Evolutionary conservation across 202 grass and related monocot species (phyloP).

Genomic region (Hordeum pubiflorum): DNA sequence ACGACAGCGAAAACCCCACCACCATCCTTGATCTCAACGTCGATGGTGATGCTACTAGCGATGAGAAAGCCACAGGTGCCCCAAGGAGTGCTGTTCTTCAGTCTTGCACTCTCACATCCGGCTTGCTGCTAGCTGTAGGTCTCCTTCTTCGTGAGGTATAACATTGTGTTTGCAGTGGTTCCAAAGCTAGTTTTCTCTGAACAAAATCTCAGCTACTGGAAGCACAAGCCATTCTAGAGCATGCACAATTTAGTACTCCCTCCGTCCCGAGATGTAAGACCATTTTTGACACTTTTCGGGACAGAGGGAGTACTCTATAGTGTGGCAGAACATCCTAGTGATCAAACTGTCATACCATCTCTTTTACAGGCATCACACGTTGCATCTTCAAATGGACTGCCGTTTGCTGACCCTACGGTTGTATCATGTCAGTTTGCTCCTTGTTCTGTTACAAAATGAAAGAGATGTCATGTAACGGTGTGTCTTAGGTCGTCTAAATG

Average conservation of each 20-base stretch:
- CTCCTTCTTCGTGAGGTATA: slow-evolving; percentile 64
- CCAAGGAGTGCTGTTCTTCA: slow-evolving; percentile 64
- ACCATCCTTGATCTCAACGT: neutral
- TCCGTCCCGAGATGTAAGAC: too few species aligned
- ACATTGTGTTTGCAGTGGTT: neutral
- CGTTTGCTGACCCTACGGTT: slow-evolving; percentile 41
- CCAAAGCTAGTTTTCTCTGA: neutral
- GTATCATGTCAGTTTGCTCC: slow-evolving; percentile 47
- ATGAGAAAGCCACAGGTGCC: slow-evolving; percentile 12
- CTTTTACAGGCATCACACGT: slow-evolving; percentile 48
- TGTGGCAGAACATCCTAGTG: neutral
- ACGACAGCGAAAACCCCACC: neutral
- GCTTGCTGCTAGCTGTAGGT: slow-evolving; percentile 43
- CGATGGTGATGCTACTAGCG: neutral
- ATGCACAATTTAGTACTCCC: neutral
- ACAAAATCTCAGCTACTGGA: neutral
- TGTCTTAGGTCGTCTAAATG: neutral
- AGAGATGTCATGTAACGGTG: neutral
- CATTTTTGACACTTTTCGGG: too few species aligned
- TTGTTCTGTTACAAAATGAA: neutral
- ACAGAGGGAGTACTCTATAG: neutral
- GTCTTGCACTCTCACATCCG: slow-evolving; percentile 55
- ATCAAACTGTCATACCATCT: neutral
- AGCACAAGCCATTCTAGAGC: neutral
- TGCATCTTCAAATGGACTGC: slow-evolving; percentile 52